Evolutionary conservation across 1,284 basidiomycete genomes (phyloP).

Genomic region (Ustilago loliicola): DNA sequence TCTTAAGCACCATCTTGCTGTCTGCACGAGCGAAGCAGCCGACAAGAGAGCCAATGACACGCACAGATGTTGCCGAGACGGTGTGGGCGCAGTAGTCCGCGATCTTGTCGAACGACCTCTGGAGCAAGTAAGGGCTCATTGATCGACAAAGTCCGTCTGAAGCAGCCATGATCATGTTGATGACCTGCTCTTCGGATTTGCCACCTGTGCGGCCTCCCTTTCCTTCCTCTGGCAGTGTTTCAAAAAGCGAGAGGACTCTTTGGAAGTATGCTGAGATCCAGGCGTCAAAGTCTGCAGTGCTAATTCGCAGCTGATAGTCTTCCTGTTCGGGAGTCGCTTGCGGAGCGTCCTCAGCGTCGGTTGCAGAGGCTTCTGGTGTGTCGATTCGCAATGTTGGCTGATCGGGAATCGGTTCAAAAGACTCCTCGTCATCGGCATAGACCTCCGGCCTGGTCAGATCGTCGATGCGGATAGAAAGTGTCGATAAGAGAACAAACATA

Average conservation of each 20-base stretch:
- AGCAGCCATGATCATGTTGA: constrained; percentile 85
- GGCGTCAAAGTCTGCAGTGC: constrained; percentile 82
- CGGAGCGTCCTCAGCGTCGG: constrained; percentile 16
- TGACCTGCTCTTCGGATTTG: constrained; percentile 84
- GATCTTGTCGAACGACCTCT: constrained; percentile 85
- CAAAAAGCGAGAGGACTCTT: constrained; percentile 86
- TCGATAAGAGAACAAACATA: constrained; percentile 81
- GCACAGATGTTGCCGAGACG: constrained; percentile 81
- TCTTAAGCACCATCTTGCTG: constrained; percentile 82
- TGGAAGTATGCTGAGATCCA: constrained; percentile 92
- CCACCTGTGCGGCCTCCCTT: constrained; percentile 80
- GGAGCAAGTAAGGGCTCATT: constrained; percentile 87
- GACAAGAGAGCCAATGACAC: constrained; percentile 89
- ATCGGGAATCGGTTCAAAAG: constrained; percentile 22
- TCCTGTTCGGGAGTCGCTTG: constrained; percentile 71
- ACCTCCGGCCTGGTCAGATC: constrained; percentile 75
- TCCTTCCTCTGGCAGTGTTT: constrained; percentile 94
- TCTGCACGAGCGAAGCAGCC: constrained; percentile 85
- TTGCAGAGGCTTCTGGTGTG: background rate
- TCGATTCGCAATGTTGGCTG: constrained; percentile 54
- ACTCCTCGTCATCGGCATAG: constrained; percentile 50
- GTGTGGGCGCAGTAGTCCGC: constrained; percentile 85
- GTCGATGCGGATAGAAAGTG: constrained; percentile 85
- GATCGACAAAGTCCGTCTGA: constrained; percentile 88
- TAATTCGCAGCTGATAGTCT: constrained; percentile 74